A percentile compares a stretch with the other conserved stretches of the same genome.
phyloP scores from a whole-genome alignment of 345 rosid species.

The Hevea brasiliensis region DNA sequence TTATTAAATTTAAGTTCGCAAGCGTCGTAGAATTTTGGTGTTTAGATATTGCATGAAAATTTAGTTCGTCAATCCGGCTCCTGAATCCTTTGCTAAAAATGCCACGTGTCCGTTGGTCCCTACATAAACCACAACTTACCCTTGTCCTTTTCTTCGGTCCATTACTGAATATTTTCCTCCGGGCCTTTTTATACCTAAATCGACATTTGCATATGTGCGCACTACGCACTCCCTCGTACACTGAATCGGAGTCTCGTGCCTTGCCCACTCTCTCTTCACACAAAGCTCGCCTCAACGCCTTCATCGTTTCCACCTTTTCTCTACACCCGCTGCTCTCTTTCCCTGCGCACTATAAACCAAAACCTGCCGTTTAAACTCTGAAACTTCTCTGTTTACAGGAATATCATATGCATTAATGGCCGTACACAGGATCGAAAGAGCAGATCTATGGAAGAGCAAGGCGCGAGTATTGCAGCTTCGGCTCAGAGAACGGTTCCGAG shows the following conservation, averaged over 20 bases:
- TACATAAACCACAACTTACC: neutral
- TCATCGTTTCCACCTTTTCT: neutral
- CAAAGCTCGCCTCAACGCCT: neutral
- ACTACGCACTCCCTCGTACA: neutral
- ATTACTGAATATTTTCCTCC: neutral
- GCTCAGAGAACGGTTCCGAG: constrained; percentile 71
- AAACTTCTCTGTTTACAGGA: too few relatives aligned
- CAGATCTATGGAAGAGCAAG: constrained; percentile 81
- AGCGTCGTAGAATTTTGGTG: too few relatives aligned
- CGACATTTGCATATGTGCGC: neutral
- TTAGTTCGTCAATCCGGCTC: too few relatives aligned
- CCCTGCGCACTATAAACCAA: neutral
- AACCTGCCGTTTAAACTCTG: too few relatives aligned
- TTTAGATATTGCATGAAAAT: too few relatives aligned
- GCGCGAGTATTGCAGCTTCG: constrained; percentile 62
- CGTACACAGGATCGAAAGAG: constrained; percentile 56
- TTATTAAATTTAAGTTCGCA: too few relatives aligned
- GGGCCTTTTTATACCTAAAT: neutral
- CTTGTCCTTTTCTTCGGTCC: neutral
- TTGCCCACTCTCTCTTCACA: neutral
- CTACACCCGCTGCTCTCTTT: neutral
- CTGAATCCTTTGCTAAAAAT: too few relatives aligned
- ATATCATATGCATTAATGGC: constrained; percentile 31
- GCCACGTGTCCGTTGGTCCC: neutral
- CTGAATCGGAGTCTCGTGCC: too few relatives aligned